A percentile compares a stretch with the other conserved stretches of the same genome.
These are phyloP conservation scores for Apiospora kogelbergensis DNA, from an alignment of 2,329 filamentous ascomycete genomes.

Conservation along the genomic window DNA sequence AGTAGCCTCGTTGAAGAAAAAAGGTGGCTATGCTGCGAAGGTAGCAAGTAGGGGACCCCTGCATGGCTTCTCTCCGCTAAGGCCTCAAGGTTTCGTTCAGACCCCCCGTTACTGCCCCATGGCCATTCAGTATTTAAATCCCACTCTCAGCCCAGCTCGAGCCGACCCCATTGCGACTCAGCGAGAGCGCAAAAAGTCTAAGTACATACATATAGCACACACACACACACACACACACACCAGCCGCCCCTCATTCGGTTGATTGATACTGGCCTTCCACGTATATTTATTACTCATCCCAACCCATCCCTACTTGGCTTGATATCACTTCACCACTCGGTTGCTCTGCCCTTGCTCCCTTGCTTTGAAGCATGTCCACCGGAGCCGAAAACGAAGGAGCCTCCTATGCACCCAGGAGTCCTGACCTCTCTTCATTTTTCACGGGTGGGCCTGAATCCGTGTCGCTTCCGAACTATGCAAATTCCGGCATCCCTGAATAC, in stretches of 20 bases:
- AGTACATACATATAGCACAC: background rate
- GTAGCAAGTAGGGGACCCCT: background rate
- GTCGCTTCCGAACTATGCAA: constrained; percentile 4
- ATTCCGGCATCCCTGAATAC: constrained; percentile 7
- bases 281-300: background rate
- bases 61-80: background rate
- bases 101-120: too few species aligned
- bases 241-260: background rate
- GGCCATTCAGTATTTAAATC: constrained; percentile 3
- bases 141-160: constrained; percentile 6
- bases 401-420: constrained; percentile 57
- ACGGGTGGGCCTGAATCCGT: constrained; percentile 22
- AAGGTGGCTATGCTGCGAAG: constrained; percentile 2
- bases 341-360: too few species aligned
- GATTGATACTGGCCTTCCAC: too few species aligned
- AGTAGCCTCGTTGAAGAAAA: constrained; percentile 4
- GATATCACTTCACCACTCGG: background rate
- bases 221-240: background rate
- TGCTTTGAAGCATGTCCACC: constrained; percentile 42
- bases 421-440: constrained; percentile 58
- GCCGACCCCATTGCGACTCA: constrained; percentile 1
- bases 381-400: constrained; percentile 36
- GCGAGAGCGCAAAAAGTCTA: background rate
- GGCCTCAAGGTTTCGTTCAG: background rate
- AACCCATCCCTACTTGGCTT: too few species aligned